Conservation (phyloP, 1,284 basidiomycete species). For the Fomitopsis betulina region DNA sequence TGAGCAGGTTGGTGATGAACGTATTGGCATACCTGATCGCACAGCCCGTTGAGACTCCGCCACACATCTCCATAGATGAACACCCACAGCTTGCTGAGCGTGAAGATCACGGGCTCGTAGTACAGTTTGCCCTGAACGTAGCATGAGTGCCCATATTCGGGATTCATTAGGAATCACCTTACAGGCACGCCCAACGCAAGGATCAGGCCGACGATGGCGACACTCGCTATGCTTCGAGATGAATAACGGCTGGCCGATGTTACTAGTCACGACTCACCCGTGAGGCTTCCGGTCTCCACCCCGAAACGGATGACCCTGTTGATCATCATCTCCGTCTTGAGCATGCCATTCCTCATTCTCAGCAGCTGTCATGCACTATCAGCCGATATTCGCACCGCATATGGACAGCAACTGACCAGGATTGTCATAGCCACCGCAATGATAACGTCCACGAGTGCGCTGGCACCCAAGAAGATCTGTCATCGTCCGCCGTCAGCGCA, state of each 20-base stretch:
- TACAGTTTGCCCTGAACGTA: neutral
- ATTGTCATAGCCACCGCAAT: neutral
- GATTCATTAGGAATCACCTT: neutral
- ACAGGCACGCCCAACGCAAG: neutral
- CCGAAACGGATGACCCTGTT: neutral
- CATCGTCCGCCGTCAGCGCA: no score
- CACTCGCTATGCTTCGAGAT: neutral
- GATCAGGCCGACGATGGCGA: neutral
- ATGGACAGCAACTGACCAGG: neutral
- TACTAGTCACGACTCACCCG: neutral
- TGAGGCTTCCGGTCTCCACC: neutral
- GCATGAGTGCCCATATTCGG: neutral
- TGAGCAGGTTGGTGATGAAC: neutral
- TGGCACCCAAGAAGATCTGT: neutral
- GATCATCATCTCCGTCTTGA: slow-evolving; percentile 1
- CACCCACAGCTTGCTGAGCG: neutral
- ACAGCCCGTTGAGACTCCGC: neutral
- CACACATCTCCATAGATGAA: neutral
- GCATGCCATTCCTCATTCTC: neutral
- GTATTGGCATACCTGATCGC: neutral
- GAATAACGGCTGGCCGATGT: neutral
- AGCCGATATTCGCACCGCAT: neutral
- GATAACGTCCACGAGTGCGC: neutral
- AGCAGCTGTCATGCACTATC: neutral
- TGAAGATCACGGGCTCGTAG: neutral